Conservation (phyloP, 495 filamentous ascomycete genomes). For the Melanomma pulvis-pyrius region DNA sequence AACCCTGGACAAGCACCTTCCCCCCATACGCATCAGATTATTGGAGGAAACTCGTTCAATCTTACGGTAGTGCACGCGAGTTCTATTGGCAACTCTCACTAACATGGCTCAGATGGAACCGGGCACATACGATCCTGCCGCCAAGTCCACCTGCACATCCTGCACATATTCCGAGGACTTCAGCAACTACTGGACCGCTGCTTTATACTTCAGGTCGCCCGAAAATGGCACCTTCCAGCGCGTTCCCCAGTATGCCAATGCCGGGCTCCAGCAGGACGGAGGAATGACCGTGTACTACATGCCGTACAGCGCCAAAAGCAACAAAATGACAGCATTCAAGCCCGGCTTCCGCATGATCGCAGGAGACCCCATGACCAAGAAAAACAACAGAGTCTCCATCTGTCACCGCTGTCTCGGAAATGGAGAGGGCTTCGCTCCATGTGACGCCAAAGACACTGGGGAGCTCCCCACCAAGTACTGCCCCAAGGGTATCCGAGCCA, state of each 20-base stretch:
- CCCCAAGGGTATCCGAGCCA: slow-evolving; percentile 49
- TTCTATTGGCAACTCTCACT: neutral
- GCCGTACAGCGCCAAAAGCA: slow-evolving; percentile 49
- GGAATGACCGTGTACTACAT: slow-evolving; percentile 60
- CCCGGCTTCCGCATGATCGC: slow-evolving; percentile 57
- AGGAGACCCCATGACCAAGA: slow-evolving; percentile 51
- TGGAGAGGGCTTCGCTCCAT: slow-evolving; percentile 41
- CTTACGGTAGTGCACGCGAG: slow-evolving; percentile 19
- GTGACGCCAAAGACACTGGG: slow-evolving; percentile 26
- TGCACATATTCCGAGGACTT: slow-evolving; percentile 35
- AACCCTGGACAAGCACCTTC: slow-evolving; percentile 34
- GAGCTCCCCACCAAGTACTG: slow-evolving; percentile 43
- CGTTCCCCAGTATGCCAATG: slow-evolving; percentile 54
- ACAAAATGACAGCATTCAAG: slow-evolving; percentile 52
- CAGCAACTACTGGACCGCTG: slow-evolving; percentile 58
- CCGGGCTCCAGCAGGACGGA: slow-evolving; percentile 51
- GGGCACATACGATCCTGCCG: slow-evolving; percentile 16
- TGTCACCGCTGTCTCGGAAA: slow-evolving; percentile 34
- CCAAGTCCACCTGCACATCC: slow-evolving; percentile 30
- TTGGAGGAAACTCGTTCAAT: slow-evolving; percentile 36
- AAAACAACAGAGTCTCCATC: slow-evolving; percentile 57
- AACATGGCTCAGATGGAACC: slow-evolving; percentile 31
- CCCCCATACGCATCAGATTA: slow-evolving; percentile 39
- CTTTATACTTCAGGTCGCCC: slow-evolving; percentile 55
- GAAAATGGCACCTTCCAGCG: slow-evolving; percentile 53